phyloP scores from a whole-genome alignment of 2,329 filamentous ascomycete species.

The Ascochyta clinopodiicola region DNA sequence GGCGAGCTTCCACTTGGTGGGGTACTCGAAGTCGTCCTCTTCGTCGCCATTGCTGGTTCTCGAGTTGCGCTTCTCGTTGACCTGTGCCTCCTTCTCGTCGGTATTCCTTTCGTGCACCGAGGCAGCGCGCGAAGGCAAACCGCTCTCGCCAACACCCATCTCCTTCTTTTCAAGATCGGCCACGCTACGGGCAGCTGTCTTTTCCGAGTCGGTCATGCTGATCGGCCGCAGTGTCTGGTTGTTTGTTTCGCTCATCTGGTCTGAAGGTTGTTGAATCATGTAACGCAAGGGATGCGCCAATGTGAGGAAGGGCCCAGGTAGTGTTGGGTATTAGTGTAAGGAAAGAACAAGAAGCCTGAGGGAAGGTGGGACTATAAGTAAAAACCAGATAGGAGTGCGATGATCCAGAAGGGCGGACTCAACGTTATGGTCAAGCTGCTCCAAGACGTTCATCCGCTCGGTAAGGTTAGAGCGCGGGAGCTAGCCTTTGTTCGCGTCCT shows the following conservation, averaged over 20 bases:
- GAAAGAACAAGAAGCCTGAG: conserved; percentile 8
- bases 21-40: conserved; percentile 45
- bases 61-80: conserved; percentile 24
- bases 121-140: conserved; percentile 29
- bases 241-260: conserved; percentile 33
- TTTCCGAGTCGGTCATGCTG: conserved; percentile 45
- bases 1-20: conserved; percentile 41
- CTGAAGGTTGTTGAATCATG: background rate
- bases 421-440: conserved; percentile 13
- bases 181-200: conserved; percentile 38
- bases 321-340: conserved; percentile 1
- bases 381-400: conserved; percentile 2
- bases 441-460: conserved; percentile 11
- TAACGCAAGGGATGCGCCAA: conserved; percentile 4
- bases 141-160: conserved; percentile 24
- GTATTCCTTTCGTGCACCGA: conserved; percentile 27
- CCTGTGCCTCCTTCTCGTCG: conserved; percentile 16
- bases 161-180: conserved; percentile 38
- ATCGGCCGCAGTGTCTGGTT: conserved; percentile 32
- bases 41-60: conserved; percentile 28
- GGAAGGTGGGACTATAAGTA: conserved; percentile 26
- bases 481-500: conserved; percentile 13
- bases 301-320: conserved; percentile 1
- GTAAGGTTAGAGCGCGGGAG: conserved; percentile 19
- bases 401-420: conserved; percentile 19